Base-by-base conservation (phyloP, 768 basidiomycete species). In the Tubosaeta sp. region DNA sequence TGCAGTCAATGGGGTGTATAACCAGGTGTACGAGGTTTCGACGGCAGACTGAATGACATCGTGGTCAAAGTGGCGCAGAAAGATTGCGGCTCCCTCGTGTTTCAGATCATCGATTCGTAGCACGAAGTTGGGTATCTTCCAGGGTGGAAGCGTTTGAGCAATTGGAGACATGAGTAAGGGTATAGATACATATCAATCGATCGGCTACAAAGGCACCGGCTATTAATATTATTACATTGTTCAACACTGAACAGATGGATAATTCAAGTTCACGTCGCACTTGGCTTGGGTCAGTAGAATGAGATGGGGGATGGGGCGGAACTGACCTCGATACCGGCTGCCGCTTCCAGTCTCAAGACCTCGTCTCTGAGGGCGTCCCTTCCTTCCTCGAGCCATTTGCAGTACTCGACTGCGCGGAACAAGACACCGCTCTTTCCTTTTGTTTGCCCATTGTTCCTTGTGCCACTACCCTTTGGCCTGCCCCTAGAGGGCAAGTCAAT, bases 341-440 rank as follows among this genome's bases (percentile, higher is more conserved):
- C 84, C 14, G 79, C 71, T 69, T 93, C 88, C 5, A 87, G 69
- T 54, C 81, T 74, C 32, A 73, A 52, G 3, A 92, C 83, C 69
- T 95, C 91, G 29, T 76, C 74, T 53, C 71, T 70, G 39, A 95
- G 73, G 0, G 85, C 84, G 42, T 84, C 81, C 43, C 84, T 76
- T 8, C 89, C 87, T 60, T 92, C 83, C 62, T 93, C 90, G n/a
- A 94, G 71, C 87, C 87, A 94, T 31, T 73, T 78, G 61, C 86
- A 83, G 59, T 94, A 92, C 61, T 91, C 87, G 48, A 86, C 88
- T 3, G 92, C 90, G 32, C 90, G 82, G 64, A 91, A 90, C 41
- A 95, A 68, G 3, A 93, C 89, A 0, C 90, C 90, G 55, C 89
- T 92, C 75, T 95, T 95, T 31, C 90, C 90, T 67, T 91, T 92